phyloP scores from a whole-genome alignment of 2,329 filamentous ascomycete genomes.

The Penicillium sp. region DNA sequence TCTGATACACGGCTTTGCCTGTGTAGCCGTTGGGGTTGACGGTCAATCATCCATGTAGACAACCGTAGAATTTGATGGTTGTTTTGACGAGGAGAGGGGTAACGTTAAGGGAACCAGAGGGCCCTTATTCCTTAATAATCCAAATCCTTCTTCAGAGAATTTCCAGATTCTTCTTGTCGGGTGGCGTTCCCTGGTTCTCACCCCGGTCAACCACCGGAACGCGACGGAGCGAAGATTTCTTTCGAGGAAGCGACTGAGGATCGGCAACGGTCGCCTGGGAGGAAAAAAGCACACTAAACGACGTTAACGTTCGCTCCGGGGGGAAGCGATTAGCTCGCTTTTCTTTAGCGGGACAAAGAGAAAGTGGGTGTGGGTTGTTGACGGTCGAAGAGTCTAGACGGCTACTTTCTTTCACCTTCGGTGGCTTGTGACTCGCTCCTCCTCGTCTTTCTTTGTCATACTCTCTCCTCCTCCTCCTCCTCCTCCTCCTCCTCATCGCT shows the following conservation, averaged over 20 bases:
- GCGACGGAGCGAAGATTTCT: slow-evolving; percentile 10
- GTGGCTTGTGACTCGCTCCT: neutral
- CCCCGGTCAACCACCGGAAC: slow-evolving; percentile 21
- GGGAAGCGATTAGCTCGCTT: neutral
- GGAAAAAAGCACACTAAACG: neutral
- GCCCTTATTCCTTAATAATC: neutral
- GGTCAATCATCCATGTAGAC: neutral
- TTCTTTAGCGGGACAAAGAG: neutral
- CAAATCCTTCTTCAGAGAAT: neutral
- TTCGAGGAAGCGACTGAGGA: slow-evolving; percentile 13
- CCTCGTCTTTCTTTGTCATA: neutral
- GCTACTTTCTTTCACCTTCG: neutral
- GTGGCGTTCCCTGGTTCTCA: neutral
- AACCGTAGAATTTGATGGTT: neutral
- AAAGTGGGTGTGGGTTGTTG: neutral
- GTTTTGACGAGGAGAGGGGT: too few species aligned
- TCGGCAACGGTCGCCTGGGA: slow-evolving; percentile 17
- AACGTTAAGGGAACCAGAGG: neutral
- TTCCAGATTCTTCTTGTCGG: neutral
- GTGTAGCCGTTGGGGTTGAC: slow-evolving; percentile 16
- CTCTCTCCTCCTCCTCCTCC: neutral
- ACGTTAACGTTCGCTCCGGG: neutral
- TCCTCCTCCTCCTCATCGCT: neutral
- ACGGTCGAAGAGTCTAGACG: neutral
- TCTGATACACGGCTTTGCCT: slow-evolving; percentile 7